Evolutionary conservation across 2,329 filamentous ascomycete genomes (phyloP), one percentile per base, ranked within the genome.

Genomic region (Apiospora sp.): DNA sequence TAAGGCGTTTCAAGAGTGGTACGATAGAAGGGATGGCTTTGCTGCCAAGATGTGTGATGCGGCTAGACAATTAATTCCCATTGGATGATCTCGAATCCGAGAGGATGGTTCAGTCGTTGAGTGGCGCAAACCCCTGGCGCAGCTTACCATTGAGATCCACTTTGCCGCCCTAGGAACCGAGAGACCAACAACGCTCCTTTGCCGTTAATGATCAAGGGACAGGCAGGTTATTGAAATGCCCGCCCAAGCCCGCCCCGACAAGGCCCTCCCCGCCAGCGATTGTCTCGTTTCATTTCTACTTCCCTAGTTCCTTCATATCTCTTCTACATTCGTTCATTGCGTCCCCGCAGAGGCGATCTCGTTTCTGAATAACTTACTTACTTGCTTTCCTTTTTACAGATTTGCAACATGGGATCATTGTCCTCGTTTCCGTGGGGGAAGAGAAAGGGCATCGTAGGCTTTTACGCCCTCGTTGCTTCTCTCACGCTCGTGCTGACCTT

Each of bases 1-100:
- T 30, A 30, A 30, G 27, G 27, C 27, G 27, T 30, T 30, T 30
- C 27, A 30, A 30, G 27, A 30, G 27, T 30, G 27, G 16, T 43
- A 44, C 43, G 43, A 44, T 44, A 8, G 8, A 44, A n/a, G 48
- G 1, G 48, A n/a, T 49, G 7, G 43, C 43, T n/a, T 49, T 37
- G 58, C 30, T n/a, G 37, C 19, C 61, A 22, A 37, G 41, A 24
- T 16, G 61, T 67, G 61, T 43, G 61, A 67, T 67, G 61, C 61
- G 61, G 61, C 24, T 67, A 67, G 34, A n/a, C 16, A 67, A 22
- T 1, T 2, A 10, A 4, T 24, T 67, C 16, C 14, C 12, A 22
- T 67, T 41, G 61, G 34, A 13, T 34, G 30, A 19, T 14, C 34
- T 67, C 13, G 61, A 43, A n/a, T 22, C 61, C 61, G 61, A 34